A percentile compares a stretch with the other conserved stretches of the same genome.
These are phyloP conservation scores for Naganishia friedmannii DNA, from an alignment of 768 basidiomycete species.

Conservation along the genomic window DNA sequence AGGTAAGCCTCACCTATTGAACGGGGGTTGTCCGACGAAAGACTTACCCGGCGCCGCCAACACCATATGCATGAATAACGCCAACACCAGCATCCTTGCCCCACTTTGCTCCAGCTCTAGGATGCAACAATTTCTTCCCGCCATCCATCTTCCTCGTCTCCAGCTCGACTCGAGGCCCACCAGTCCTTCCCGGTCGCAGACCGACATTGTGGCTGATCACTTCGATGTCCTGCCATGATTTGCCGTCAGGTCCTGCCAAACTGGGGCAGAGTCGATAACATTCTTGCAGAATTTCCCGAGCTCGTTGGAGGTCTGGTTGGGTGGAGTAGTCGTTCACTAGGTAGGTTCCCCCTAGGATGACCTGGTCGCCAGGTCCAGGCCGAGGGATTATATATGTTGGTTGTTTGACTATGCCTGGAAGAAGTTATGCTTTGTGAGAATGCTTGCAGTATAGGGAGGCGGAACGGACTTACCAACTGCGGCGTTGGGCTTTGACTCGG, in stretches of 20 bases:
- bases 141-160: conserved; percentile 51
- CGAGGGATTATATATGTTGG: conserved; percentile 66
- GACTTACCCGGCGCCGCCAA: conserved; percentile 53
- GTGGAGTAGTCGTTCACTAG: conserved; percentile 57
- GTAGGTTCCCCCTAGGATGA: conserved; percentile 63
- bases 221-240: conserved; percentile 53
- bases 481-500: conserved; percentile 14
- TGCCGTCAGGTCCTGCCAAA: conserved; percentile 51
- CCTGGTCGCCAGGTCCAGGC: conserved; percentile 54
- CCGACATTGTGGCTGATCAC: conserved; percentile 62
- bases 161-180: conserved; percentile 61
- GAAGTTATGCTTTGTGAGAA: not conserved
- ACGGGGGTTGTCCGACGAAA: not conserved
- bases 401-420: conserved; percentile 33
- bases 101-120: conserved; percentile 34
- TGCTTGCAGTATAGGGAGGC: not conserved
- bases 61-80: conserved; percentile 64
- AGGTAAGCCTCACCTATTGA: not conserved
- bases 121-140: conserved; percentile 31
- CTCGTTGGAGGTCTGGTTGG: conserved; percentile 55
- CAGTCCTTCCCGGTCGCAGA: conserved; percentile 60
- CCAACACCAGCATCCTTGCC: conserved; percentile 38
- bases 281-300: conserved; percentile 56
- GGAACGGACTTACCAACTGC: conserved; percentile 1
- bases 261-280: conserved; percentile 53